Evolutionary conservation across 2,329 filamentous ascomycete genomes (phyloP).

Genomic region (Penicillium sp.): DNA sequence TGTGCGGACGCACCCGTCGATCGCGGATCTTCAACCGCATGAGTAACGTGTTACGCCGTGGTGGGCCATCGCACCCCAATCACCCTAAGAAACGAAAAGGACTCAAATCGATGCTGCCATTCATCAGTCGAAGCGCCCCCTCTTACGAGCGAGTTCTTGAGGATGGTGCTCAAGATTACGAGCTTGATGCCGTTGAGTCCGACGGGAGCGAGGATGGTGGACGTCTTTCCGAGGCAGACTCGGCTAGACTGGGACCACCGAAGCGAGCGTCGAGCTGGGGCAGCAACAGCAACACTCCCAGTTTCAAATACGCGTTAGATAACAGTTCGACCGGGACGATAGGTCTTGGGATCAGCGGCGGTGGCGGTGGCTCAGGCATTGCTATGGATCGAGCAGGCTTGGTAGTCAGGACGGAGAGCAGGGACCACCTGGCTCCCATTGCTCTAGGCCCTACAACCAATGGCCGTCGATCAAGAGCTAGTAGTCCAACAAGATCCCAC

Average conservation of each 20-base stretch:
- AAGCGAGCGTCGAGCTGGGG: conserved; percentile 35
- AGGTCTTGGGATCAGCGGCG: conserved; percentile 34
- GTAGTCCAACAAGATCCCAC: conserved; percentile 49
- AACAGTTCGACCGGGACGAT: conserved; percentile 42
- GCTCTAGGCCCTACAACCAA: conserved; percentile 51
- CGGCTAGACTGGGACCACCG: conserved; percentile 58
- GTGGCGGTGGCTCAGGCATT: conserved; percentile 29
- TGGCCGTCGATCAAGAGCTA: conserved; percentile 44
- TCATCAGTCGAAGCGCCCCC: conserved; percentile 36
- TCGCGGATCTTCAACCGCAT: conserved; percentile 59
- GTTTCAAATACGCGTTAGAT: conserved; percentile 40
- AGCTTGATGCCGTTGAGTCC: conserved; percentile 66
- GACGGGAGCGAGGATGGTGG: conserved; percentile 56
- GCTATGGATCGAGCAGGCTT: conserved; percentile 66
- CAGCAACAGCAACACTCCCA: conserved; percentile 30
- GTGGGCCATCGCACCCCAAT: conserved; percentile 33
- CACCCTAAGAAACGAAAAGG: conserved; percentile 55
- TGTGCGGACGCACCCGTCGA: conserved; percentile 76
- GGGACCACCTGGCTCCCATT: conserved; percentile 67
- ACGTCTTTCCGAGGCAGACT: conserved; percentile 56
- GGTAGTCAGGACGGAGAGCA: conserved; percentile 78
- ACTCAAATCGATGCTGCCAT: conserved; percentile 55
- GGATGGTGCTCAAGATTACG: conserved; percentile 72
- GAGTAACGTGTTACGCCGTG: conserved; percentile 34
- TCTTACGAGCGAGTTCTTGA: conserved; percentile 84